Base-by-base conservation (phyloP, 2,329 filamentous ascomycete species). In the Botryotinia calthae region DNA sequence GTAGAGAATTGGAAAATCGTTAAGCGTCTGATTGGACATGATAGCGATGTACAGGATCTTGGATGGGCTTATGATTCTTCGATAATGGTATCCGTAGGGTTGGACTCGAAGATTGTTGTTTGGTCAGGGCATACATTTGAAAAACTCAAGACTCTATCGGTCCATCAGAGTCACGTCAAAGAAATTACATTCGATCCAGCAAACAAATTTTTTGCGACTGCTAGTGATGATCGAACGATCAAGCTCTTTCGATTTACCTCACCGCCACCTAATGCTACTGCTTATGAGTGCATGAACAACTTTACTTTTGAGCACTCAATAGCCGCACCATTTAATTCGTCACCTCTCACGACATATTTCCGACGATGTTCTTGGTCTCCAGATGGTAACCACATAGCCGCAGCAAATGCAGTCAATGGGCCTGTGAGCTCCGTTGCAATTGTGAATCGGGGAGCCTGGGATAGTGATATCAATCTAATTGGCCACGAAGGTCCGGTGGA, bases 61-160 rank as follows among this genome's bases (percentile, higher is more conserved):
- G 96, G 94, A 44, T 99, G 96, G 96, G 97, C 96, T 31, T 91
- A 91, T 80, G 96, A 99, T 84, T 97, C 95, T 44, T 98, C 95
- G 1, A 93, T 99, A 71, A 85, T 99, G 74, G 95, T 98, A 7
- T 98, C 96, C 0, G 96, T 99, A 40, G 97, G 96, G 2, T 85
- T 99, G 77, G 96, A 99, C 83, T 98, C 96, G 61, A 99, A 99
- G 83, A 92, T 99, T 22, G 96, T 99, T 16, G 92, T 99, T 34
- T 99, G 96, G 96, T 98, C 95, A 1, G 97, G 96, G 0, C 92
- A 97, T 82, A 98, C 95, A 0, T 99, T 99, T 78, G 96, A 99
- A 84, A 98, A 97, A 84, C 87, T 99, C 77, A 98, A 98, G 87
- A 95, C 94, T 4, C 85, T 99, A 8, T 90, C 94, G 2, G 91